Percentiles rank a stretch among this genome's conserved stretches.
phyloP scores from a whole-genome alignment of 2,329 filamentous ascomycete species.

The Paradendryphiella salina region DNA sequence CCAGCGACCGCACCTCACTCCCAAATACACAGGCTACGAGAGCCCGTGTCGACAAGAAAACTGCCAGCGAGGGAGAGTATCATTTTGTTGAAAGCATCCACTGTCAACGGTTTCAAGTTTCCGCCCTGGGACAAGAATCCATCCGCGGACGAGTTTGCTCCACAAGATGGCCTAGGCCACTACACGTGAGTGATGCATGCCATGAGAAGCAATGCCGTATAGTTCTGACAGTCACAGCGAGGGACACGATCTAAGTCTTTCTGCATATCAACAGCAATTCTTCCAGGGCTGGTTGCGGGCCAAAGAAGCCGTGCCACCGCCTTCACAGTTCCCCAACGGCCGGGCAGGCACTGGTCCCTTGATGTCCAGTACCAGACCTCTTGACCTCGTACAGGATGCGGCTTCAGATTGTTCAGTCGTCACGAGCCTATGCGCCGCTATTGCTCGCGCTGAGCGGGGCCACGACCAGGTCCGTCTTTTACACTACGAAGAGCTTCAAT shows the following conservation, averaged over 20 bases:
- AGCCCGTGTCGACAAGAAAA: conserved; percentile 60
- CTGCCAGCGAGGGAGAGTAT: conserved; percentile 73
- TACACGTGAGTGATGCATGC: conserved; percentile 60
- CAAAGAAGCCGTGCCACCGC: conserved; percentile 62
- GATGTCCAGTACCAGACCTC: conserved; percentile 62
- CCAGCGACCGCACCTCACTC: conserved; percentile 19
- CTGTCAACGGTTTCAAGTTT: conserved; percentile 80
- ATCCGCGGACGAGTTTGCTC: conserved; percentile 66
- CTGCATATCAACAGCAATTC: conserved; percentile 70
- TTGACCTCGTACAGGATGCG: conserved; percentile 91
- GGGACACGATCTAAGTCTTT: conserved; percentile 69
- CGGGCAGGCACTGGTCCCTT: conserved; percentile 48
- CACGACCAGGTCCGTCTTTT: conserved; percentile 63
- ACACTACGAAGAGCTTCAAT: background rate
- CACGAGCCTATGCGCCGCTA: conserved; percentile 84
- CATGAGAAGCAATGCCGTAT: background rate
- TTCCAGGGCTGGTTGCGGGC: conserved; percentile 85
- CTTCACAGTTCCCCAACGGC: conserved; percentile 43
- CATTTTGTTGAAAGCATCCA: conserved; percentile 75
- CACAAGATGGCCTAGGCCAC: conserved; percentile 52
- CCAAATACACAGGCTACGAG: conserved; percentile 45
- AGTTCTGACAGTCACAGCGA: conserved; percentile 58
- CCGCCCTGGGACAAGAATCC: conserved; percentile 74
- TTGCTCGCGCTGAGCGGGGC: conserved; percentile 69
- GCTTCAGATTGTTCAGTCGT: conserved; percentile 97